Conservation (phyloP, 2,329 filamentous ascomycete genomes). For the Bertia moriformis region DNA sequence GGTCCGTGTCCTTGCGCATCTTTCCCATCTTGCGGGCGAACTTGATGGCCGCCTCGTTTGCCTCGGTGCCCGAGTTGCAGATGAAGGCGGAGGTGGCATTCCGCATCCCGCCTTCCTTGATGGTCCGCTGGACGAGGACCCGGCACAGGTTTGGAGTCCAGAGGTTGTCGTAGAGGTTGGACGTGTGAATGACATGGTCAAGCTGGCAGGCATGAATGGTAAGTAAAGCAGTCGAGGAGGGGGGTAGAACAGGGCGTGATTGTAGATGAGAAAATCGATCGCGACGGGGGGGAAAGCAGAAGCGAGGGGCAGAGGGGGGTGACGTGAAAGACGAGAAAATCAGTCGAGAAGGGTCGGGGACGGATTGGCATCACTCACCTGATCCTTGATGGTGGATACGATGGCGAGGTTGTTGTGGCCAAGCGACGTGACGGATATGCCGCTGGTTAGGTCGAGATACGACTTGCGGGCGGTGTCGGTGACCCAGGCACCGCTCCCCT, state of each 20-base stretch:
- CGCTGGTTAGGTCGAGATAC: neutral
- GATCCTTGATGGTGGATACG: too few relatives aligned
- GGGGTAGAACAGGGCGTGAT: neutral
- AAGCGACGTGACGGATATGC: neutral
- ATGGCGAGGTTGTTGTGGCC: neutral
- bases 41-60: slow-evolving; percentile 95
- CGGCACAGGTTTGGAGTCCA: slow-evolving; percentile 86
- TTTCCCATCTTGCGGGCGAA: slow-evolving; percentile 81
- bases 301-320: too few relatives aligned
- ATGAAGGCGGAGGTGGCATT: slow-evolving; percentile 71
- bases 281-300: too few relatives aligned
- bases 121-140: slow-evolving; percentile 68
- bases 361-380: too few relatives aligned
- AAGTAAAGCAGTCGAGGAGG: too few relatives aligned
- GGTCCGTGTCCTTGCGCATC: slow-evolving; percentile 47
- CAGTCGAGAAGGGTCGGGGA: too few relatives aligned
- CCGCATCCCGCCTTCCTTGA: slow-evolving; percentile 67
- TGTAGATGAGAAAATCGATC: too few relatives aligned
- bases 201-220: too few relatives aligned
- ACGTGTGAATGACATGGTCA: slow-evolving; percentile 63
- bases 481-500: neutral
- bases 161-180: slow-evolving; percentile 92
- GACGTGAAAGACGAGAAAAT: too few relatives aligned
- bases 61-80: slow-evolving; percentile 91
- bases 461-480: neutral